Percentiles rank a stretch among this genome's conserved stretches.
These are phyloP conservation scores for Skeletonema grethae DNA, from an alignment of 108 stramenopile genomes.

Conservation along the genomic window DNA sequence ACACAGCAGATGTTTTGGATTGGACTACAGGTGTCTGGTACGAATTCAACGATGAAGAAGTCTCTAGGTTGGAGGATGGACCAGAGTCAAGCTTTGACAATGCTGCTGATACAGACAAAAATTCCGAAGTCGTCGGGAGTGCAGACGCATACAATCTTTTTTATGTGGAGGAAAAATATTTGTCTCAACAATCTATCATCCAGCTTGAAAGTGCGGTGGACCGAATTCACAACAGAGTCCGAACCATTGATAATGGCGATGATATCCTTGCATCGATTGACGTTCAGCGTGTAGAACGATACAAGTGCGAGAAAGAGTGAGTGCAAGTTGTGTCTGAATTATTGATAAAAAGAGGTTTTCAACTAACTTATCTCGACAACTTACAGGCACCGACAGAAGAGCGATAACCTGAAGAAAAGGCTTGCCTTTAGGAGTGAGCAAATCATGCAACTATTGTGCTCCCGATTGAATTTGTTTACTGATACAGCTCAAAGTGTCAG, in stretches of 20 bases:
- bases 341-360: neutral
- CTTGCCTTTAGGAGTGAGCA: conserved; percentile 35
- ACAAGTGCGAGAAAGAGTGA: conserved; percentile 5
- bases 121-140: conserved; percentile 35
- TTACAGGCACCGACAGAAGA: conserved; percentile 25
- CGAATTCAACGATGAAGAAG: conserved; percentile 86
- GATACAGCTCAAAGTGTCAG: neutral
- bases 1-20: conserved; percentile 85
- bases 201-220: conserved; percentile 19
- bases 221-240: conserved; percentile 1
- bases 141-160: conserved; percentile 90
- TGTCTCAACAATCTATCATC: conserved; percentile 37
- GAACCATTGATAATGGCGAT: neutral
- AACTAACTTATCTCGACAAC: neutral
- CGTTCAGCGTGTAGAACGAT: neutral
- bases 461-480: neutral
- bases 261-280: conserved; percentile 6
- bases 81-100: conserved; percentile 56
- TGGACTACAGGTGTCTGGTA: conserved; percentile 85
- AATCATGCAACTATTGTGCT: conserved; percentile 37
- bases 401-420: conserved; percentile 21
- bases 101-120: neutral
- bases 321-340: neutral
- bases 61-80: conserved; percentile 59
- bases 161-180: conserved; percentile 75